Conservation (phyloP, 768 basidiomycete species). For the Rubroboletus pulcherrimus region DNA sequence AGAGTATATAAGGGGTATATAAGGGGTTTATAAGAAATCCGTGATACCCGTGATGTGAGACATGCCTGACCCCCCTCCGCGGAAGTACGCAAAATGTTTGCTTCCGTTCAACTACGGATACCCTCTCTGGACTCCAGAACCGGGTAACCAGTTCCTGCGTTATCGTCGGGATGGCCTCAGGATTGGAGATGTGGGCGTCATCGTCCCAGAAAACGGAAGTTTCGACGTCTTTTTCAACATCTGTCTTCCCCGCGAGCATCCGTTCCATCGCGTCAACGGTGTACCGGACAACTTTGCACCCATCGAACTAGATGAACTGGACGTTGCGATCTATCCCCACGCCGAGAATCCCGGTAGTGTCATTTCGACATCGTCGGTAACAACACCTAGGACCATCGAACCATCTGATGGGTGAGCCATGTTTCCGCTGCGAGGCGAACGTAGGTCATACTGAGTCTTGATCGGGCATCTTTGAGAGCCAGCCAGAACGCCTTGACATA, state of each 20-base stretch:
- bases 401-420: slow-evolving; percentile 1
- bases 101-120: slow-evolving; percentile 20
- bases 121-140: slow-evolving; percentile 32
- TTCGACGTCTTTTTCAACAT: slow-evolving; percentile 39
- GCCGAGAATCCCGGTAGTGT: slow-evolving; percentile 11
- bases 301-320: slow-evolving; percentile 8
- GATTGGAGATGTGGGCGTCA: slow-evolving; percentile 36
- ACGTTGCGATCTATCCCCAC: not conserved
- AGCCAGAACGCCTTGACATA: not conserved
- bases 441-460: not conserved
- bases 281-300: slow-evolving; percentile 29
- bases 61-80: slow-evolving; percentile 8
- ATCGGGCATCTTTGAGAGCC: not conserved
- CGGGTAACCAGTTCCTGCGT: slow-evolving; percentile 17
- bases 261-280: slow-evolving; percentile 7
- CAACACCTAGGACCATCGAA: not conserved
- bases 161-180: slow-evolving; percentile 26
- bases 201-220: slow-evolving; percentile 27
- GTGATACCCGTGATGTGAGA: not conserved
- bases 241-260: slow-evolving; percentile 30
- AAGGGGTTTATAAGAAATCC: no score
- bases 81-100: slow-evolving; percentile 10
- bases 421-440: not conserved
- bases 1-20: no score
- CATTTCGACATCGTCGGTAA: slow-evolving; percentile 11